phyloP scores from a whole-genome alignment of 257 asterid genomes.

The Solanum sejunctum region DNA sequence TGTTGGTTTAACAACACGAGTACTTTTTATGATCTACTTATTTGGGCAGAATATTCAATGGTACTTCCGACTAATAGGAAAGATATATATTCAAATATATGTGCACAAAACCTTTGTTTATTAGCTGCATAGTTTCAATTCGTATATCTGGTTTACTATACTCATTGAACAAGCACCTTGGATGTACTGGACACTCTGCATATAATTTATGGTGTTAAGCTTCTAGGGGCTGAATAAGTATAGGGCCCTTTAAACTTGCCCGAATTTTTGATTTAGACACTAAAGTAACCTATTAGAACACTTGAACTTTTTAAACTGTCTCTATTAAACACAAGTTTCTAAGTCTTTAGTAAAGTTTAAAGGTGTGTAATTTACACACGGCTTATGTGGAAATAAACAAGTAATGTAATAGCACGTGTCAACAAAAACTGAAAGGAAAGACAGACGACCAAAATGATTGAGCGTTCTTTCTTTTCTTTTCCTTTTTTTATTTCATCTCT shows the following conservation, averaged over 20 bases:
- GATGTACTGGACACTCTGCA: not conserved
- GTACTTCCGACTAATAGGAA: not conserved
- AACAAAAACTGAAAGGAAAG: not conserved
- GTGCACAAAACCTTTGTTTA: not conserved
- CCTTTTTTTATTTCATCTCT: not conserved
- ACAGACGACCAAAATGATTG: not conserved
- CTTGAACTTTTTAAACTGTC: not conserved
- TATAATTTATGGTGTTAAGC: not conserved
- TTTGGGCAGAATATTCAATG: not conserved
- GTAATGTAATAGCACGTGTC: not conserved
- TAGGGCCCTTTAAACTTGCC: not conserved
- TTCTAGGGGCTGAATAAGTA: not conserved
- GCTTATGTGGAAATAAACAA: not conserved
- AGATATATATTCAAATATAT: not conserved
- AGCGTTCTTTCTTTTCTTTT: not conserved
- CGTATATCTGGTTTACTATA: not conserved
- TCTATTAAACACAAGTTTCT: not conserved
- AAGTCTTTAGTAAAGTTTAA: not conserved
- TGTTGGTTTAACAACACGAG: not conserved
- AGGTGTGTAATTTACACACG: not conserved
- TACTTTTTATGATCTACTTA: not conserved
- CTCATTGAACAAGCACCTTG: not conserved
- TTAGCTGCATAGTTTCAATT: not conserved
- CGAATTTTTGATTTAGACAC: not conserved
- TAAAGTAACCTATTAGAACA: not conserved